These are phyloP conservation scores for Simmondsia chinensis DNA, from an alignment of 148 eudicot species.

Conservation along the genomic window DNA sequence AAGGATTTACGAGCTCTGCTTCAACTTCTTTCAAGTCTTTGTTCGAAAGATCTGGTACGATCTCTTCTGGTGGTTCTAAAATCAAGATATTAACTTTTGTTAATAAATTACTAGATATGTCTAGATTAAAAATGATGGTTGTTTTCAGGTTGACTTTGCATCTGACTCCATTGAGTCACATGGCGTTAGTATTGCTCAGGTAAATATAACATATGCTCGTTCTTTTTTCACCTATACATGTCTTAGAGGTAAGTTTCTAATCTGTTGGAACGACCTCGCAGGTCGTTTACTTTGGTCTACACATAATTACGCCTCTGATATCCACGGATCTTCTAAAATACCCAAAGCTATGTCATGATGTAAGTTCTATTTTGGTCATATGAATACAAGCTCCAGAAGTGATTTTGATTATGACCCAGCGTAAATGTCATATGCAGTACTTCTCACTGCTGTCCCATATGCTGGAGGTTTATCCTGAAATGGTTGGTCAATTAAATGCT, in stretches of 20 bases:
- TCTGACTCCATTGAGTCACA: conserved; percentile 59
- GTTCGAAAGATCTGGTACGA: conserved; percentile 88
- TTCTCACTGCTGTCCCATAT: conserved; percentile 84
- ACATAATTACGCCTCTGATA: conserved; percentile 84
- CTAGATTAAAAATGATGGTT: neutral
- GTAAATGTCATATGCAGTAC: conserved; percentile 38
- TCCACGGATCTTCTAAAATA: conserved; percentile 74
- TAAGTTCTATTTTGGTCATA: conserved; percentile 28
- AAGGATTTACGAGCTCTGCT: conserved; percentile 87
- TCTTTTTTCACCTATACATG: too few relatives aligned
- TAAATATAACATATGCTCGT: too few relatives aligned
- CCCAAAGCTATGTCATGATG: conserved; percentile 86
- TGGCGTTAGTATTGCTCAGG: conserved; percentile 86
- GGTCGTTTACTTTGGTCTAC: conserved; percentile 91
- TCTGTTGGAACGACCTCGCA: too few relatives aligned
- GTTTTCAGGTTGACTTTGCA: conserved; percentile 74
- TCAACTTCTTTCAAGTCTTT: conserved; percentile 73
- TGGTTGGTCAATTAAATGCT: conserved; percentile 59
- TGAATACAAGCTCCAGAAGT: conserved; percentile 6
- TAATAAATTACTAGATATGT: conserved; percentile 1
- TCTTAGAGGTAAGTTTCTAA: too few relatives aligned
- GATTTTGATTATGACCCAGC: conserved; percentile 6
- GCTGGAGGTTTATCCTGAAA: conserved; percentile 97
- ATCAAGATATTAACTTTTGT: neutral
- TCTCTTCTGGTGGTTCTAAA: conserved; percentile 3